Percentiles rank a stretch among this genome's conserved stretches.
phyloP scores from a whole-genome alignment of 2,329 filamentous ascomycete species.

The Fusarium dimerum region DNA sequence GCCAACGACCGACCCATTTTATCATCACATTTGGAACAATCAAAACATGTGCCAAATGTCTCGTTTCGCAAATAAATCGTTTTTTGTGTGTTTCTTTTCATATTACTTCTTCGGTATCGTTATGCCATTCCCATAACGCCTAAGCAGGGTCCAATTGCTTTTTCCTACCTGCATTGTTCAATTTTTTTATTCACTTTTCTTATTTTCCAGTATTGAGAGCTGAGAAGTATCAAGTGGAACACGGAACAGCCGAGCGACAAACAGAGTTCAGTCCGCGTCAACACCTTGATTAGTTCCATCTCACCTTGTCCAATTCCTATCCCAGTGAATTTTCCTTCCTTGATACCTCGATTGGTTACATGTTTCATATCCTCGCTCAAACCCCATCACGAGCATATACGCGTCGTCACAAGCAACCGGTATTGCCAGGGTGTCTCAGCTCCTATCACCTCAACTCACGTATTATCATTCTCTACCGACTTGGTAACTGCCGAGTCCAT shows the following conservation, averaged over 20 bases:
- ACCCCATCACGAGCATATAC: not conserved
- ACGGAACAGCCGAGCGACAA: not conserved
- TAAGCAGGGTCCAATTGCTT: not conserved
- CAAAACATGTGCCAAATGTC: no score
- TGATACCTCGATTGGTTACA: conserved; percentile 1
- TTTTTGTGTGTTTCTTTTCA: not conserved
- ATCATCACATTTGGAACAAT: no score
- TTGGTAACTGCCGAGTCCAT: not conserved
- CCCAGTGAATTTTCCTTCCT: not conserved
- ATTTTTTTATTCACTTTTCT: not conserved
- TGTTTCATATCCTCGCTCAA: conserved; percentile 10
- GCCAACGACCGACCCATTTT: conserved; percentile 12
- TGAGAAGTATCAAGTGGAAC: not conserved
- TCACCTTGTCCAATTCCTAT: not conserved
- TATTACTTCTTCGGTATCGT: conserved; percentile 6
- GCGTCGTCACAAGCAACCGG: conserved; percentile 11
- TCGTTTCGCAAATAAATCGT: no score
- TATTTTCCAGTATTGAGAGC: not conserved
- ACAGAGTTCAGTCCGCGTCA: not conserved
- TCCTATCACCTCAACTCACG: not conserved
- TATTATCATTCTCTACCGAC: not conserved
- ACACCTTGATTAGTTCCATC: not conserved
- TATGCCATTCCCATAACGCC: conserved; percentile 2
- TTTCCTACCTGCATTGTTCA: not conserved
- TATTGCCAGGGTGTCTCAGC: not conserved